These are phyloP conservation scores for Xenoacremonium recifei DNA, from an alignment of 2,329 filamentous ascomycete species.

Conservation along the genomic window DNA sequence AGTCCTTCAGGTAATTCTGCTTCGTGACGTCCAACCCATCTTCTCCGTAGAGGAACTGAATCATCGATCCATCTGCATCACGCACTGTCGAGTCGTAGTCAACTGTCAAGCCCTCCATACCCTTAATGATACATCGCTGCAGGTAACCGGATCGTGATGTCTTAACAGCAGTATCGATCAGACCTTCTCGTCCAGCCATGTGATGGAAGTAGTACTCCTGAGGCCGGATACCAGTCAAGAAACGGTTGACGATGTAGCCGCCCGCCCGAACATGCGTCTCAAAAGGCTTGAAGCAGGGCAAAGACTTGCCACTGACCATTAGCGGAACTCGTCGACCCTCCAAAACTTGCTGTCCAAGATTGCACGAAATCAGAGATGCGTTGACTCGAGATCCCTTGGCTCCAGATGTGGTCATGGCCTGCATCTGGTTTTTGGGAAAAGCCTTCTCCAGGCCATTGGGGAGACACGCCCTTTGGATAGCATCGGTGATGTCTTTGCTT, in stretches of 20 bases:
- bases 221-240: constrained; percentile 94
- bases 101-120: constrained; percentile 91
- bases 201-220: constrained; percentile 99
- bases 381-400: constrained; percentile 94
- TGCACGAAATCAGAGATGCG: constrained; percentile 95
- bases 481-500: constrained; percentile 69
- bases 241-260: constrained; percentile 91
- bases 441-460: constrained; percentile 82
- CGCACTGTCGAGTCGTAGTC: constrained; percentile 93
- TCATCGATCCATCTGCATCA: constrained; percentile 86
- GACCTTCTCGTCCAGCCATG: constrained; percentile 96
- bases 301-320: constrained; percentile 96
- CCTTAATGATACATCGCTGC: constrained; percentile 96
- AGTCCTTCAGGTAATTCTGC: constrained; percentile 86
- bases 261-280: constrained; percentile 87
- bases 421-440: constrained; percentile 98
- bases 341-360: constrained; percentile 92
- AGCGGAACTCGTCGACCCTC: constrained; percentile 92
- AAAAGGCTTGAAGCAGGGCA: constrained; percentile 91
- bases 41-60: constrained; percentile 96
- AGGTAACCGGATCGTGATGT: constrained; percentile 96
- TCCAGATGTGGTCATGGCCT: constrained; percentile 95
- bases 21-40: constrained; percentile 94
- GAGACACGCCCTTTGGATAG: constrained; percentile 75
- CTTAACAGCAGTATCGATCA: constrained; percentile 99